Percentiles rank a stretch among this genome's conserved stretches.
Evolutionary conservation across 2,329 filamentous ascomycete species (phyloP).

Genomic region (Camillea tinctor): DNA sequence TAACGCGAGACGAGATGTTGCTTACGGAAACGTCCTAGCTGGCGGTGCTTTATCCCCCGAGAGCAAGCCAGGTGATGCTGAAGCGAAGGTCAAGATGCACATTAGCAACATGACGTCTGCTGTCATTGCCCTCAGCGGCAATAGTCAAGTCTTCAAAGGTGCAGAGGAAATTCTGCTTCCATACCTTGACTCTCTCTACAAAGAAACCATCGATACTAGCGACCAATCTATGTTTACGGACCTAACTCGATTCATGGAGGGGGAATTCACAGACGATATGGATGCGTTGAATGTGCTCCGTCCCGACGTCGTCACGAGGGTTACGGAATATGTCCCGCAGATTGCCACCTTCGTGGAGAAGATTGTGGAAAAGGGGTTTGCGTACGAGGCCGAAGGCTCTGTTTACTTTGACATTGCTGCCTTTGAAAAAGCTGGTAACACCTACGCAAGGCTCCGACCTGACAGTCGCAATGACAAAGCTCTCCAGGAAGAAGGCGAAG

Average conservation of each 20-base stretch:
- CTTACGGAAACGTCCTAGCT: slow-evolving; percentile 53
- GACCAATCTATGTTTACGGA: slow-evolving; percentile 78
- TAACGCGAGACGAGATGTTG: slow-evolving; percentile 45
- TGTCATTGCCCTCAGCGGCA: slow-evolving; percentile 46
- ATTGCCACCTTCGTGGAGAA: slow-evolving; percentile 83
- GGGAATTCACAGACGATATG: slow-evolving; percentile 88
- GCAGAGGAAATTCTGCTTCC: slow-evolving; percentile 71
- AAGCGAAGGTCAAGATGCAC: slow-evolving; percentile 90
- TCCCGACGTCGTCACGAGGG: slow-evolving; percentile 79
- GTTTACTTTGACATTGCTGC: slow-evolving; percentile 91
- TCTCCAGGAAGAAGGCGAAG: slow-evolving; percentile 85
- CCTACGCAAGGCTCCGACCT: slow-evolving; percentile 81
- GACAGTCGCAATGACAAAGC: slow-evolving; percentile 82
- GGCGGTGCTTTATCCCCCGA: slow-evolving; percentile 57
- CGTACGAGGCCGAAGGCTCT: slow-evolving; percentile 77
- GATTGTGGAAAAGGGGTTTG: slow-evolving; percentile 82
- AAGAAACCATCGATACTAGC: slow-evolving; percentile 59
- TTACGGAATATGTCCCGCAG: slow-evolving; percentile 88
- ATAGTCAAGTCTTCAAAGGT: slow-evolving; percentile 49
- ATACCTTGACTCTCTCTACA: slow-evolving; percentile 72
- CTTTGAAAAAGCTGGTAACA: slow-evolving; percentile 81
- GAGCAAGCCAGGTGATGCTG: slow-evolving; percentile 67
- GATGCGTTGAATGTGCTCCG: slow-evolving; percentile 78
- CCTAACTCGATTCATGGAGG: slow-evolving; percentile 81
- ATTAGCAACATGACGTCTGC: slow-evolving; percentile 62